phyloP scores from a whole-genome alignment of 495 filamentous ascomycete species.

The Jackrogersella minutella region DNA sequence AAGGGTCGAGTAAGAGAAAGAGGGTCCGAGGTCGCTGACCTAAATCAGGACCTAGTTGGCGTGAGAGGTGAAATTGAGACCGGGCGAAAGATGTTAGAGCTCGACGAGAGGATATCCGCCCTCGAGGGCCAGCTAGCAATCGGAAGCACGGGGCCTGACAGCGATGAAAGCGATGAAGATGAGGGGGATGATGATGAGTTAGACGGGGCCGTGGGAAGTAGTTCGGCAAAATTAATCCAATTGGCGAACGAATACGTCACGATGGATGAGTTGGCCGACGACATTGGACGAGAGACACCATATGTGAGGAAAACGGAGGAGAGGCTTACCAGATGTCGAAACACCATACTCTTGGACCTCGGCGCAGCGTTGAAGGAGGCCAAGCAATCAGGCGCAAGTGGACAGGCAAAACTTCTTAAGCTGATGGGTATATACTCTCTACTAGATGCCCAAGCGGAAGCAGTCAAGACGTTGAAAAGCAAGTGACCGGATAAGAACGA shows the following conservation, averaged over 20 bases:
- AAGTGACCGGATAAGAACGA: slow-evolving; percentile 35
- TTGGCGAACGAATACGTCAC: slow-evolving; percentile 55
- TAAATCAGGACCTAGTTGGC: slow-evolving; percentile 52
- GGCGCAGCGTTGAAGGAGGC: slow-evolving; percentile 79
- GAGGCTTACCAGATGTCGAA: slow-evolving; percentile 59
- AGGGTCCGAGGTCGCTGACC: slow-evolving; percentile 50
- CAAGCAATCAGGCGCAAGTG: slow-evolving; percentile 59
- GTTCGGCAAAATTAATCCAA: slow-evolving; percentile 52
- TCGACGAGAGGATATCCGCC: slow-evolving; percentile 73
- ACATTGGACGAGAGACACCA: slow-evolving; percentile 52
- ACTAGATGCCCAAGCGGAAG: slow-evolving; percentile 77
- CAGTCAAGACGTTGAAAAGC: slow-evolving; percentile 72
- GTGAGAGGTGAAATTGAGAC: slow-evolving; percentile 57
- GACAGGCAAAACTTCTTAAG: slow-evolving; percentile 67
- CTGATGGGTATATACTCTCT: slow-evolving; percentile 79
- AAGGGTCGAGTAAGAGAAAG: slow-evolving; percentile 58
- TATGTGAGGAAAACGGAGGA: slow-evolving; percentile 64
- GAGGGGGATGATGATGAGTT: slow-evolving; percentile 47
- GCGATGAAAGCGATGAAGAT: slow-evolving; percentile 46
- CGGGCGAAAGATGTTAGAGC: slow-evolving; percentile 73
- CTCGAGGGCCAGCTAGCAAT: slow-evolving; percentile 73
- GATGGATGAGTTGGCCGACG: slow-evolving; percentile 49
- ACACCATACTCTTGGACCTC: slow-evolving; percentile 85
- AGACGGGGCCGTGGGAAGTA: slow-evolving; percentile 47
- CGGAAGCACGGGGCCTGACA: slow-evolving; percentile 47